Percentiles rank a stretch among this genome's conserved stretches.
Conservation (phyloP, 176 grass and related monocot genomes). For the Carex kokanica region DNA sequence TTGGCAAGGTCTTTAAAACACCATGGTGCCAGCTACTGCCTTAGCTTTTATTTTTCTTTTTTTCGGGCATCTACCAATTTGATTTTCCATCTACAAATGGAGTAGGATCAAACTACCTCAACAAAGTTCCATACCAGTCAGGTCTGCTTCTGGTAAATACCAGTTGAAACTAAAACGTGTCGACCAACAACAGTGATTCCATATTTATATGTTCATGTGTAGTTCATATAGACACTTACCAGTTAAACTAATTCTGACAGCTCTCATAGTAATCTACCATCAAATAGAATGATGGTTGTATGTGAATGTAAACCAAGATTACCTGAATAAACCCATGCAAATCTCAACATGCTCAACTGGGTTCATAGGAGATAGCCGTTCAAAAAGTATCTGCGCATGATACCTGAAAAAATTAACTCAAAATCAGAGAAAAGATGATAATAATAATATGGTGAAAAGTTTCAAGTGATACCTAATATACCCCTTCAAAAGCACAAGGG, state of each 20-base stretch:
- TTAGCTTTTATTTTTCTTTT: background rate
- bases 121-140: background rate
- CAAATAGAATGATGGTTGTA: background rate
- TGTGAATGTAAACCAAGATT: slow-evolving; percentile 35
- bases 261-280: background rate
- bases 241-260: slow-evolving; percentile 24
- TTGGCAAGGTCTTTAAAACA: slow-evolving; percentile 8
- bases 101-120: background rate
- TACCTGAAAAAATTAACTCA: slow-evolving; percentile 48
- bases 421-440: background rate
- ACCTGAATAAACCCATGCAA: slow-evolving; percentile 87
- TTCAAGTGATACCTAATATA: background rate
- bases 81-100: background rate
- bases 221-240: slow-evolving; percentile 11
- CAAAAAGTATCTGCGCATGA: slow-evolving; percentile 87
- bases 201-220: background rate
- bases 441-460: background rate
- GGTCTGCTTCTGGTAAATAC: background rate
- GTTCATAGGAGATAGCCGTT: slow-evolving; percentile 73
- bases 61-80: background rate
- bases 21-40: background rate
- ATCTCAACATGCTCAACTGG: slow-evolving; percentile 90
- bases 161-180: background rate
- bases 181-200: background rate
- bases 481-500: background rate